Conservation (phyloP, 331 rosid species). For the Malus hybrid region DNA sequence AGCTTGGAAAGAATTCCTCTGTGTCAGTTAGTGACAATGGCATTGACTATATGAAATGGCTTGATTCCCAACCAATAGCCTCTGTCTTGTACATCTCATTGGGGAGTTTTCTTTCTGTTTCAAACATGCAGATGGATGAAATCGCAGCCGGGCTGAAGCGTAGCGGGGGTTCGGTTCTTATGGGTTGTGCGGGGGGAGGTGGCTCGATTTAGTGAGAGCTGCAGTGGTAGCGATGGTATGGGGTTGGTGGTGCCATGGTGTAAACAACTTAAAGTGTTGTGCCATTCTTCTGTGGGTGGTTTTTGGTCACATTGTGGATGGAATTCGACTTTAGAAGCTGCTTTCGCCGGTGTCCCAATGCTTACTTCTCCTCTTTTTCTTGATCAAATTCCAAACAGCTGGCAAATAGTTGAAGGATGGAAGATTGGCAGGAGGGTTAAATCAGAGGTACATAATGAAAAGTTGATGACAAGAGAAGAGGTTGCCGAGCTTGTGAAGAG, state of each 20-base stretch:
- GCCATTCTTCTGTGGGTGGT: constrained; percentile 34
- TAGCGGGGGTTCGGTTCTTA: constrained; percentile 30
- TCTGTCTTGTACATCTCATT: constrained; percentile 41
- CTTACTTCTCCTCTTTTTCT: constrained; percentile 33
- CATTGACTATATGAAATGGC: constrained; percentile 25
- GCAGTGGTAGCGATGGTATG: background rate
- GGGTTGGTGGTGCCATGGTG: constrained; percentile 46
- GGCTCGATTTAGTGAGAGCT: constrained; percentile 13
- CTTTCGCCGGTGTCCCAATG: constrained; percentile 33
- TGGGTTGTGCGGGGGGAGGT: constrained; percentile 38
- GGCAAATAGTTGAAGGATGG: constrained; percentile 41
- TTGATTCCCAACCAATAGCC: constrained; percentile 28
- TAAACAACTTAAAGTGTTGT: constrained; percentile 42
- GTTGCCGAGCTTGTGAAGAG: constrained; percentile 17
- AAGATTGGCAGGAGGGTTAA: constrained; percentile 25
- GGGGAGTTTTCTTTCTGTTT: constrained; percentile 38
- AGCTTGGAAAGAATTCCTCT: constrained; percentile 7
- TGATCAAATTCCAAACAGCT: constrained; percentile 32
- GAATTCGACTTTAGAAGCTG: constrained; percentile 41
- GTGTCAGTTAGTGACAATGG: background rate
- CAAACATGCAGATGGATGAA: constrained; percentile 34
- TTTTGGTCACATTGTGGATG: constrained; percentile 46
- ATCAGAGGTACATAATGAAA: background rate
- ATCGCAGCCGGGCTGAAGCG: constrained; percentile 22
- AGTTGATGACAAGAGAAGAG: constrained; percentile 16